A percentile compares a stretch with the other conserved stretches of the same genome.
Conservation (phyloP, 2,329 filamentous ascomycete genomes). For the Epichloe gansuensis region DNA sequence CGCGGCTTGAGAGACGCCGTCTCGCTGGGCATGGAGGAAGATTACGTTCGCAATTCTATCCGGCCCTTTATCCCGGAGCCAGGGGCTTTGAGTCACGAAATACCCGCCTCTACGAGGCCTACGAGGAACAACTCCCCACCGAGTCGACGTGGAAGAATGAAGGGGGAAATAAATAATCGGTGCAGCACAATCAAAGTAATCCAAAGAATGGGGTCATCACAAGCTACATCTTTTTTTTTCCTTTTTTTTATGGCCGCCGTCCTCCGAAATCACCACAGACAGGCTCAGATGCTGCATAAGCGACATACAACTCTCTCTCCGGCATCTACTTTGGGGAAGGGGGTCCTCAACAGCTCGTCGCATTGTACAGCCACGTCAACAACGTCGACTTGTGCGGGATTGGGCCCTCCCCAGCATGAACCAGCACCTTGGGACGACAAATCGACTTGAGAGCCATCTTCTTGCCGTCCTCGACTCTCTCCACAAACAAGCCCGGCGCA, state of each 20-base stretch:
- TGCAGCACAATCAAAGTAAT: background rate
- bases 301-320: no score
- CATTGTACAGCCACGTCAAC: conserved; percentile 18
- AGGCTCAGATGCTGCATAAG: no score
- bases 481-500: conserved; percentile 25
- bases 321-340: background rate
- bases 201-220: no score
- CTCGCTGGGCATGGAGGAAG: conserved; percentile 21
- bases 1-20: conserved; percentile 24
- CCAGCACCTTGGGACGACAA: conserved; percentile 21
- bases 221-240: no score
- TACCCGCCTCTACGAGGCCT: background rate
- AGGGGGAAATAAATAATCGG: background rate
- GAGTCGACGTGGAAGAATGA: background rate
- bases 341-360: background rate
- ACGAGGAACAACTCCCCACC: background rate
- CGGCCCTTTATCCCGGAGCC: conserved; percentile 22
- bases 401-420: conserved; percentile 17
- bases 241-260: no score
- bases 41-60: conserved; percentile 26
- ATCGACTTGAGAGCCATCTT: conserved; percentile 21
- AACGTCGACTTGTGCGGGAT: conserved; percentile 20
- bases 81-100: background rate
- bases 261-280: no score
- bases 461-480: conserved; percentile 21